A percentile compares a stretch with the other conserved stretches of the same genome.
Evolutionary conservation across 768 basidiomycete genomes (phyloP).

Genomic region (Ephemerocybe angulata): DNA sequence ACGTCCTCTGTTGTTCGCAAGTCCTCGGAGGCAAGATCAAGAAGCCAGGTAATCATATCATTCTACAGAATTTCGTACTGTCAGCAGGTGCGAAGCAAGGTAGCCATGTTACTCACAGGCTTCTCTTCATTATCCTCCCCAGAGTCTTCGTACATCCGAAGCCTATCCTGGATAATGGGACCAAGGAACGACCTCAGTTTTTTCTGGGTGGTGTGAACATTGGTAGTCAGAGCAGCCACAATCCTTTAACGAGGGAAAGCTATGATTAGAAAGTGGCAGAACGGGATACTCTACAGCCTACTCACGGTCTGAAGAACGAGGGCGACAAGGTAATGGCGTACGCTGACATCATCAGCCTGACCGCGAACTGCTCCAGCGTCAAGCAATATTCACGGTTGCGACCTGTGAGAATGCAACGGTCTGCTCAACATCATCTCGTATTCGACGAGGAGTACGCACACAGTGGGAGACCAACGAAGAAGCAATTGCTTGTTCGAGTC

Average conservation of each 20-base stretch:
- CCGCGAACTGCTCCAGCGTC: slow-evolving; percentile 27
- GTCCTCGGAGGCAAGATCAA: slow-evolving; percentile 27
- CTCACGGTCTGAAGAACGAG: slow-evolving; percentile 27
- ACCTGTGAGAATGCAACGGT: slow-evolving; percentile 22
- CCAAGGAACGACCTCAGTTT: background rate
- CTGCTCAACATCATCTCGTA: background rate
- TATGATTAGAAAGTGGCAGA: too few relatives aligned
- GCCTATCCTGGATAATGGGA: slow-evolving; percentile 7
- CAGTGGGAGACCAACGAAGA: slow-evolving; percentile 25
- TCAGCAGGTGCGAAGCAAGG: background rate
- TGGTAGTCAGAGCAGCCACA: background rate
- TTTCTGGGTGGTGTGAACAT: background rate
- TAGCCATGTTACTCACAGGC: background rate
- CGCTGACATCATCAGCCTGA: slow-evolving; percentile 20
- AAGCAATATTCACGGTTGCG: slow-evolving; percentile 34
- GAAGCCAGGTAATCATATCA: slow-evolving; percentile 37
- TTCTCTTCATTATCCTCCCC: background rate
- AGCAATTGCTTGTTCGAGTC: slow-evolving; percentile 38
- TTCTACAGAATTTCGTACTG: slow-evolving; percentile 28
- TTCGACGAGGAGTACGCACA: slow-evolving; percentile 1
- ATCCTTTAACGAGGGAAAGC: background rate
- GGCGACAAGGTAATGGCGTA: slow-evolving; percentile 29
- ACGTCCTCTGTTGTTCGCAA: slow-evolving; percentile 24
- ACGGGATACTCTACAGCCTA: too few relatives aligned
- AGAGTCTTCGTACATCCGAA: background rate